Conservation (phyloP, 129 eudicot genomes). For the Kitagawia praeruptora region DNA sequence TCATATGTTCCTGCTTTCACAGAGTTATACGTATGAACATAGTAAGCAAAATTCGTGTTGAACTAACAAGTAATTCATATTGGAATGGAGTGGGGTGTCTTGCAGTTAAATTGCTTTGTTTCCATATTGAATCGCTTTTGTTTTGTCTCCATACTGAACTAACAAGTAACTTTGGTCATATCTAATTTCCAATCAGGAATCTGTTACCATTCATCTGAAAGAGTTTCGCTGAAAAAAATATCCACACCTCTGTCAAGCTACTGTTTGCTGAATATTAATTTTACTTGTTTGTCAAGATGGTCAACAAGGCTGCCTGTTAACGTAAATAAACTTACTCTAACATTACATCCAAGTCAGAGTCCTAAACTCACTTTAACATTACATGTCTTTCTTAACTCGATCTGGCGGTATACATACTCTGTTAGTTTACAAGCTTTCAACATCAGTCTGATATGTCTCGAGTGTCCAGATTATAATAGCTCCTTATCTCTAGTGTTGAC, state of each 20-base stretch:
- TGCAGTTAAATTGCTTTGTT: too few relatives aligned
- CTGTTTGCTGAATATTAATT: neutral
- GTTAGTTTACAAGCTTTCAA: neutral
- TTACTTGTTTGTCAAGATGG: neutral
- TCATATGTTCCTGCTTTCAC: neutral
- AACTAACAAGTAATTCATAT: too few relatives aligned
- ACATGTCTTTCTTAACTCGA: neutral
- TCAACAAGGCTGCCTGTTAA: neutral
- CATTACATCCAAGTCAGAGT: too few relatives aligned
- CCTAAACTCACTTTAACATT: neutral
- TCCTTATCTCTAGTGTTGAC: neutral
- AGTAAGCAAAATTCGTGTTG: neutral
- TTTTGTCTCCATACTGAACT: too few relatives aligned
- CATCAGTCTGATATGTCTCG: neutral
- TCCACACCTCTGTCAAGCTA: neutral
- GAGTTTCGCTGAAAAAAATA: too few relatives aligned
- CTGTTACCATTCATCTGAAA: too few relatives aligned
- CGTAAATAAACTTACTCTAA: too few relatives aligned
- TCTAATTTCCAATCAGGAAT: too few relatives aligned
- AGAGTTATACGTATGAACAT: neutral
- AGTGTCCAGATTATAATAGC: neutral
- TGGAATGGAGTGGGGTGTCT: too few relatives aligned
- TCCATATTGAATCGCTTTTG: too few relatives aligned
- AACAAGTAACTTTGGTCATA: too few relatives aligned
- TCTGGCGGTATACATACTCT: neutral